A percentile compares a stretch with the other conserved stretches of the same genome.
Evolutionary conservation across 345 rosid species (phyloP).

Genomic region (Eucalyptus sp.): DNA sequence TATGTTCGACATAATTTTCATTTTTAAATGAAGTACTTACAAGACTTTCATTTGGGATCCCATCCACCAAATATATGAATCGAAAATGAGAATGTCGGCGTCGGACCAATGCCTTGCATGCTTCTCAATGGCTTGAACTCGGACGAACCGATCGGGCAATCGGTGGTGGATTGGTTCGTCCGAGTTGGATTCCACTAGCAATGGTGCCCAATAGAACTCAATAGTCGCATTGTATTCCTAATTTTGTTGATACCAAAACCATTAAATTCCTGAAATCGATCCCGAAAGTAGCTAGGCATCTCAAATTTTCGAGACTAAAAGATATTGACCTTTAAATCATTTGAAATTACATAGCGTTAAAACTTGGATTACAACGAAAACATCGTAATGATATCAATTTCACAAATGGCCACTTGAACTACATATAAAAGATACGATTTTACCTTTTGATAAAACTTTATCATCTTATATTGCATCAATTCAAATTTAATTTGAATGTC

Average conservation of each 20-base stretch:
- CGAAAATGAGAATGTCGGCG: constrained; percentile 62
- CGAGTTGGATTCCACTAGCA: constrained; percentile 89
- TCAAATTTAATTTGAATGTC: background rate
- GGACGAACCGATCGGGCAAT: constrained; percentile 53
- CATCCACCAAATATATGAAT: constrained; percentile 96
- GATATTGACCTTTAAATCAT: background rate
- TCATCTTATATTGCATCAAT: background rate
- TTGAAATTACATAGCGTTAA: background rate
- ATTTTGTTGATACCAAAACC: background rate
- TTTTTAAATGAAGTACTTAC: constrained; percentile 30
- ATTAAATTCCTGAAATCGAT: background rate
- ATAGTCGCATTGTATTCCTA: constrained; percentile 81
- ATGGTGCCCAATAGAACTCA: constrained; percentile 89
- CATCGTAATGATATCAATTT: background rate
- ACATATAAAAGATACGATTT: background rate
- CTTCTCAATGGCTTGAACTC: constrained; percentile 67
- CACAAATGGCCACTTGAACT: background rate
- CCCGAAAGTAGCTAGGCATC: background rate
- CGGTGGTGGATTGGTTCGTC: constrained; percentile 75
- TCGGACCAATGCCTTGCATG: constrained; percentile 80
- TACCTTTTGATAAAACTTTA: background rate
- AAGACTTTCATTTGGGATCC: constrained; percentile 48
- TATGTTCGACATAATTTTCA: background rate
- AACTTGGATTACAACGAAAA: background rate
- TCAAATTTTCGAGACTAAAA: background rate